These are phyloP conservation scores for Pichia gijzeniarum DNA, from an alignment of 805 yeast genomes.

Conservation along the genomic window DNA sequence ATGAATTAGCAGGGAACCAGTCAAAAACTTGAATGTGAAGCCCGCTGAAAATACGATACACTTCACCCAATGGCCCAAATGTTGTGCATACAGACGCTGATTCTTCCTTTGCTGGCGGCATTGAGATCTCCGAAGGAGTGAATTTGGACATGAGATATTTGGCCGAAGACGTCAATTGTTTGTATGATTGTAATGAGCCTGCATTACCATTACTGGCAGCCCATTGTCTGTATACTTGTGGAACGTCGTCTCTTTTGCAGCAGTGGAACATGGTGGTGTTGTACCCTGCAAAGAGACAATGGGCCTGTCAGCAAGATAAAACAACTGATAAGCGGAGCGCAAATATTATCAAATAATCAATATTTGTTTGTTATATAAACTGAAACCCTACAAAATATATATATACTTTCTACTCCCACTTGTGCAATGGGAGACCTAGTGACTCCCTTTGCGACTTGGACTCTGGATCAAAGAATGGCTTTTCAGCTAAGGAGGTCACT, in stretches of 20 bases:
- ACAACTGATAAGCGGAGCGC: too few relatives aligned
- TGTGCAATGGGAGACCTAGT: constrained; percentile 29
- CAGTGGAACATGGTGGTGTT: background rate
- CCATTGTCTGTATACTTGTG: constrained; percentile 3
- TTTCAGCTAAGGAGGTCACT: constrained; percentile 47
- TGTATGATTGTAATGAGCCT: background rate
- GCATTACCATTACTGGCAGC: constrained; percentile 1
- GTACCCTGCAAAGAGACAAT: too few relatives aligned
- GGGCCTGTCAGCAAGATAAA: too few relatives aligned
- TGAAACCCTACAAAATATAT: too few relatives aligned
- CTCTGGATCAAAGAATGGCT: constrained; percentile 43
- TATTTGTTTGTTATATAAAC: too few relatives aligned
- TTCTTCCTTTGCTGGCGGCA: background rate
- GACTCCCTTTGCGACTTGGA: constrained; percentile 49
- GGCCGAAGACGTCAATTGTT: constrained; percentile 4
- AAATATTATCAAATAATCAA: too few relatives aligned
- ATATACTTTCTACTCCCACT: constrained; percentile 4
- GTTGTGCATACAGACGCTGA: background rate
- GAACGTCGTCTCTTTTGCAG: background rate
- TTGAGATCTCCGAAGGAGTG: constrained; percentile 2
- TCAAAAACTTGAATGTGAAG: background rate
- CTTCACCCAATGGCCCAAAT: background rate
- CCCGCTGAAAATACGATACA: background rate
- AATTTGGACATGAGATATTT: constrained; percentile 4
- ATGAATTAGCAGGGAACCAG: background rate